phyloP scores from a whole-genome alignment of 2,329 filamentous ascomycete genomes.

The Calonectria pseudoreteaudii region DNA sequence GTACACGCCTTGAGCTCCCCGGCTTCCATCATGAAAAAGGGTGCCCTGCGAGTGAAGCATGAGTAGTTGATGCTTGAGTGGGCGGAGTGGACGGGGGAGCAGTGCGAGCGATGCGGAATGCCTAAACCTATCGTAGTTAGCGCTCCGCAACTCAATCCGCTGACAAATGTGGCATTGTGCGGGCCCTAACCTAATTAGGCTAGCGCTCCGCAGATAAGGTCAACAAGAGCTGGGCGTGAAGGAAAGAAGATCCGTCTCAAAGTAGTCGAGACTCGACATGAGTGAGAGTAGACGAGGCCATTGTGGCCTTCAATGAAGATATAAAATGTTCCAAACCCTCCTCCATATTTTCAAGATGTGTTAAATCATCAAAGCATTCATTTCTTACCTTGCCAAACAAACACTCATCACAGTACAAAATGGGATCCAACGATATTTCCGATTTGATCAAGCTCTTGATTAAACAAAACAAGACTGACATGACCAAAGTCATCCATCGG shows the following conservation, averaged over 20 bases:
- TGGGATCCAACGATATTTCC: neutral
- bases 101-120: neutral
- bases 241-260: neutral
- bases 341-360: too few relatives aligned
- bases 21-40: neutral
- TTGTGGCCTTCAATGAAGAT: neutral
- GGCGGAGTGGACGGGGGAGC: too few relatives aligned
- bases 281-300: neutral
- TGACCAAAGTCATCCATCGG: slow-evolving; percentile 40
- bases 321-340: neutral
- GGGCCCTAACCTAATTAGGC: neutral
- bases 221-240: neutral
- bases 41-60: neutral
- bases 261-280: too few relatives aligned
- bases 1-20: slow-evolving; percentile 22
- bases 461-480: slow-evolving; percentile 7
- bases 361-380: neutral
- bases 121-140: neutral
- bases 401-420: neutral
- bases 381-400: neutral
- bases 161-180: neutral
- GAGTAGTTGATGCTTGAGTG: neutral
- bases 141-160: neutral
- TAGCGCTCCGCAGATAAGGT: neutral
- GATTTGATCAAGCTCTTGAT: slow-evolving; percentile 11